Base-by-base conservation (phyloP, 2,329 filamentous ascomycete genomes). In the Pseudovirgaria hyperparasitica region DNA sequence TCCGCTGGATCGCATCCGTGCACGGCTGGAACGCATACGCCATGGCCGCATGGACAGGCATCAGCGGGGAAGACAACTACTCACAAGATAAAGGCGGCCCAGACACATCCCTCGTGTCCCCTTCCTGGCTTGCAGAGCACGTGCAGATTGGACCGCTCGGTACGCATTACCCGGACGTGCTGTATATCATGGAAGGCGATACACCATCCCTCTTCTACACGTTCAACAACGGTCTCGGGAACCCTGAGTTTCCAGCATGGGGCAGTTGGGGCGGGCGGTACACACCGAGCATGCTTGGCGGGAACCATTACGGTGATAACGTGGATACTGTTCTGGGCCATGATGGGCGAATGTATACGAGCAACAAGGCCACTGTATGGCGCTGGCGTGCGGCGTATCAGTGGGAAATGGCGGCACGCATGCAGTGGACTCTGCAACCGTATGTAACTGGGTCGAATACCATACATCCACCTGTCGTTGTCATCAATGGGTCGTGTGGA, bases 1-100 rank as follows among this genome's bases (percentile, higher is more conserved):
- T 70, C n/a, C 60, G 64, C 32, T 70, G 65, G 39, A 64, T 71
- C 25, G 52, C 48, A 9, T 65, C 62, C 2, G 38, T 67, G 2
- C 65, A 70, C 39, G 62, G 53, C 3, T 70, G 58, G 52, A 63
- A 62, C 35, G 45, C 59, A 25, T 72, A 71, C 35, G 49, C 48
- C 3, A 35, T 54, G 15, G 63, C 66, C 0, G 42, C 65, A 0
- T 71, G 67, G 66, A 51, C 45, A 62, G 66, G 67, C 2, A 71
- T 72, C 23, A 60, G 54, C 3, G 58, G 57, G 9, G 54, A 60
- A 7, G 25, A 35, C 1, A 55, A 51, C 37, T 57, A 56, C 27
- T 41, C 37, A 16, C 56, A 57, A 28, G 54, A 60, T 23, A 39
- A 52, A 15, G 53, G 55, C 4, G 61, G 60, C 2, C 57, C 63